Percentiles rank a stretch among this genome's conserved stretches.
phyloP scores from a whole-genome alignment of 192 early-diverging fungal genomes.

The Gaertneriomyces semiglobifer region DNA sequence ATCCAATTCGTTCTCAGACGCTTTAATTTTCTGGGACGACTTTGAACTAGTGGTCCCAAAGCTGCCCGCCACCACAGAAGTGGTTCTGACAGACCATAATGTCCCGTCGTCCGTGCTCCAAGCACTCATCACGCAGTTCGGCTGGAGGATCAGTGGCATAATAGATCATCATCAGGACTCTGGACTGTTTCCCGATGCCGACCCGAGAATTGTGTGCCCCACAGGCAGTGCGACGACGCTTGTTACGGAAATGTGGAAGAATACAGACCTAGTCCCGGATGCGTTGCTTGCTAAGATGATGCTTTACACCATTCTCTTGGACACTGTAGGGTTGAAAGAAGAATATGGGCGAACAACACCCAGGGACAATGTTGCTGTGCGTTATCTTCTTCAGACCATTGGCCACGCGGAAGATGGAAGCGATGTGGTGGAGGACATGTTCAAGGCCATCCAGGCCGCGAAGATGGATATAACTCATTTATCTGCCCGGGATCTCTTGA shows the following conservation, averaged over 20 bases:
- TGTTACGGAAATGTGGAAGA: conserved; percentile 39
- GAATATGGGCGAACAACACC: conserved; percentile 49
- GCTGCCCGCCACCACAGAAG: neutral
- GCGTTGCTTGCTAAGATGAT: conserved; percentile 43
- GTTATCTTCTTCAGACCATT: conserved; percentile 33
- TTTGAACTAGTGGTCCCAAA: conserved; percentile 50
- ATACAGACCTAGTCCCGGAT: neutral
- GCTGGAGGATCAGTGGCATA: neutral
- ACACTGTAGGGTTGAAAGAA: conserved; percentile 58
- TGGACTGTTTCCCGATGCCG: conserved; percentile 41
- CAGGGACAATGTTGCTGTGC: conserved; percentile 39
- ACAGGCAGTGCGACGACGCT: conserved; percentile 61
- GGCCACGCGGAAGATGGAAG: neutral
- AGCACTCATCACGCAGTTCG: neutral
- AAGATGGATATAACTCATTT: conserved; percentile 51
- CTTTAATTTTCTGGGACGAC: conserved; percentile 31
- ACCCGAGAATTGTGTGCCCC: conserved; percentile 49
- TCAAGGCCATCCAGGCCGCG: conserved; percentile 49
- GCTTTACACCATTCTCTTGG: conserved; percentile 65
- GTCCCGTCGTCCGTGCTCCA: neutral
- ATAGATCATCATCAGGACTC: conserved; percentile 71
- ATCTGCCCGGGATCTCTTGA: conserved; percentile 49
- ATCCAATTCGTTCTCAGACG: neutral
- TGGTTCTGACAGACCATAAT: neutral
- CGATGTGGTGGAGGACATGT: conserved; percentile 30